phyloP scores from a whole-genome alignment of 164 flowering plant species.

The Umbilicus rupestris region DNA sequence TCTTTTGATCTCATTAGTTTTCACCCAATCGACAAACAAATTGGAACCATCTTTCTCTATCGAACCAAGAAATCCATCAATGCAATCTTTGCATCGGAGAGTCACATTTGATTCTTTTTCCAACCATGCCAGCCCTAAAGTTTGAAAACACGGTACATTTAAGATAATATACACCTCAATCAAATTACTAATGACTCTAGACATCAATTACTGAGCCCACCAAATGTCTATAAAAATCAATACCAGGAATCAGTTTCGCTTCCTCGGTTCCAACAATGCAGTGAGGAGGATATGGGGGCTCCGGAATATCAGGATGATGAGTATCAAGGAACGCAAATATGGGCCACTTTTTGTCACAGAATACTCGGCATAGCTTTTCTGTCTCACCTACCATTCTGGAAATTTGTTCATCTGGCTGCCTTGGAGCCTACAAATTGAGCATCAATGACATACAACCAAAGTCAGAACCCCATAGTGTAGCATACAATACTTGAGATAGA shows the following conservation, averaged over 20 bases:
- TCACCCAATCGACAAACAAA: conserved; percentile 36
- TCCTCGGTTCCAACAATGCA: conserved; percentile 82
- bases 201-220: background rate
- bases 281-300: conserved; percentile 87
- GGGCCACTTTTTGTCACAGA: conserved; percentile 77
- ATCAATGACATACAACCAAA: background rate
- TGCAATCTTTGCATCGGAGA: conserved; percentile 38
- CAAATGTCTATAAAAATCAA: background rate
- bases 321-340: conserved; percentile 68
- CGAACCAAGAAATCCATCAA: conserved; percentile 38
- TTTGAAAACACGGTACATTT: background rate
- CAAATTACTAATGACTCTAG: background rate
- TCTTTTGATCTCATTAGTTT: conserved; percentile 24
- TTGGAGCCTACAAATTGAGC: conserved; percentile 52
- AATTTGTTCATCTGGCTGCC: conserved; percentile 50
- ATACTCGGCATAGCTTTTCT: conserved; percentile 41
- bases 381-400: conserved; percentile 68
- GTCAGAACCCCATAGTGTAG: background rate
- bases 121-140: conserved; percentile 29
- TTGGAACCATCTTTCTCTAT: conserved; percentile 33
- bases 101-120: conserved; percentile 36
- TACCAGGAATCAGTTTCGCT: conserved; percentile 56
- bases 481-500: background rate
- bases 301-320: conserved; percentile 81
- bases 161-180: background rate